A percentile compares a stretch with the other conserved stretches of the same genome.
Conservation (phyloP, 2,329 filamentous ascomycete species). For the Colletotrichum tropicale region DNA sequence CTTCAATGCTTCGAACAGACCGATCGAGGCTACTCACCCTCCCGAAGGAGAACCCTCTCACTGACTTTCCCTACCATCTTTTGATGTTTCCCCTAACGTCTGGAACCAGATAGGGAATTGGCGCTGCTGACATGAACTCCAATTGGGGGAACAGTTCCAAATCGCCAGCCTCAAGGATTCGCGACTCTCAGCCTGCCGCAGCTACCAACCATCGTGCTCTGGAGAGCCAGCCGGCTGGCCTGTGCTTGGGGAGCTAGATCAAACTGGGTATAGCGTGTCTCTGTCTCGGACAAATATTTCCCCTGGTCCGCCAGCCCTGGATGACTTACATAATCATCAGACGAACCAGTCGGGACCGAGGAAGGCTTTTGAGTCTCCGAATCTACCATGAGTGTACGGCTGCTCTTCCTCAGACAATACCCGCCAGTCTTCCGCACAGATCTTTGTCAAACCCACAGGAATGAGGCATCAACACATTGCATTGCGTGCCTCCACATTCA, state of each 20-base stretch:
- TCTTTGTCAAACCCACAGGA: background rate
- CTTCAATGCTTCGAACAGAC: background rate
- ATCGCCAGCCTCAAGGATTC: slow-evolving; percentile 10
- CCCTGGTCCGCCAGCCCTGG: background rate
- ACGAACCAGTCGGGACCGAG: background rate
- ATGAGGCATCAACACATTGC: background rate
- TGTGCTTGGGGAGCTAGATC: background rate
- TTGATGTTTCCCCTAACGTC: slow-evolving; percentile 4
- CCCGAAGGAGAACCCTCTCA: slow-evolving; percentile 66
- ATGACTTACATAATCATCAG: background rate
- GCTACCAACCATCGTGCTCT: background rate
- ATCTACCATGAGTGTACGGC: background rate
- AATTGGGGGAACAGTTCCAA: background rate
- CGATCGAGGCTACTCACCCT: slow-evolving; percentile 50
- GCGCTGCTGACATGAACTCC: background rate
- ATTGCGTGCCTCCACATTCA: background rate
- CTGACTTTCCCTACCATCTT: slow-evolving; percentile 69
- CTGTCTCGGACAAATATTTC: background rate
- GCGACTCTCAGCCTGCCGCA: slow-evolving; percentile 11
- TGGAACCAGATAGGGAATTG: background rate
- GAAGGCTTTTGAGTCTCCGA: background rate
- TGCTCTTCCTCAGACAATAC: background rate
- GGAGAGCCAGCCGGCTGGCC: background rate
- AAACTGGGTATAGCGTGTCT: background rate
- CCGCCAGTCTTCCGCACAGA: background rate